Conservation (phyloP, 257 asterid species). For the Ballota nigra region DNA sequence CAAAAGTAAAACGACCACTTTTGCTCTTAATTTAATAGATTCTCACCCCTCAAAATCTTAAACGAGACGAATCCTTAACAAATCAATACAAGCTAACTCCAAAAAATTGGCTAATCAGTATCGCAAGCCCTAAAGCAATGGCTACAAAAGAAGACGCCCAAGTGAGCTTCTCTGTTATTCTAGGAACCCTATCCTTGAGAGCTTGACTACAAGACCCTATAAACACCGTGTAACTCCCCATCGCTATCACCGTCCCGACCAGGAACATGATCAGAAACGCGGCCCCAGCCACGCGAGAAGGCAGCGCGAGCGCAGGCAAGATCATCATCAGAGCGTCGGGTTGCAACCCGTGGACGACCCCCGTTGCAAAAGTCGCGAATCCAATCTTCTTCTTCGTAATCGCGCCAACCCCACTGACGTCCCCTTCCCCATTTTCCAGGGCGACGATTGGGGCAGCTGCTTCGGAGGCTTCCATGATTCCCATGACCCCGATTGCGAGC, state of each 20-base stretch:
- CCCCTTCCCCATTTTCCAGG: slow-evolving; percentile 54
- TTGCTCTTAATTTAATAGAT: slow-evolving; percentile 11
- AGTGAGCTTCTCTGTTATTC: slow-evolving; percentile 89
- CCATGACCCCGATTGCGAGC: slow-evolving; percentile 84
- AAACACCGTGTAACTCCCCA: slow-evolving; percentile 93
- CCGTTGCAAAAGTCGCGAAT: slow-evolving; percentile 87
- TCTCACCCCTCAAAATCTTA: slow-evolving; percentile 17
- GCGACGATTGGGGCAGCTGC: slow-evolving; percentile 49
- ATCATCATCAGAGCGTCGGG: slow-evolving; percentile 90
- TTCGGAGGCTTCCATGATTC: slow-evolving; percentile 84
- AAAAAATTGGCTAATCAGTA: slow-evolving; percentile 68
- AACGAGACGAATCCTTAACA: neutral
- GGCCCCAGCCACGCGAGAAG: slow-evolving; percentile 93
- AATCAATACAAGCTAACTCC: slow-evolving; percentile 76
- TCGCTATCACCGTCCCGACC: slow-evolving; percentile 87
- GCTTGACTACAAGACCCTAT: slow-evolving; percentile 89
- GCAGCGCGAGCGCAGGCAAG: slow-evolving; percentile 90
- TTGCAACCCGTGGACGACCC: slow-evolving; percentile 90
- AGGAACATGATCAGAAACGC: slow-evolving; percentile 78
- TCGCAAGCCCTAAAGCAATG: slow-evolving; percentile 68
- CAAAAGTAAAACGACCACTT: neutral
- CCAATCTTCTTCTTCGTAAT: slow-evolving; percentile 74
- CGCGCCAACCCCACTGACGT: slow-evolving; percentile 35
- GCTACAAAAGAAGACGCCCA: slow-evolving; percentile 93
- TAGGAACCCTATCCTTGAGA: slow-evolving; percentile 77